These are phyloP conservation scores for Fusarium torulosum DNA, from an alignment of 2,329 filamentous ascomycete genomes.

Conservation along the genomic window DNA sequence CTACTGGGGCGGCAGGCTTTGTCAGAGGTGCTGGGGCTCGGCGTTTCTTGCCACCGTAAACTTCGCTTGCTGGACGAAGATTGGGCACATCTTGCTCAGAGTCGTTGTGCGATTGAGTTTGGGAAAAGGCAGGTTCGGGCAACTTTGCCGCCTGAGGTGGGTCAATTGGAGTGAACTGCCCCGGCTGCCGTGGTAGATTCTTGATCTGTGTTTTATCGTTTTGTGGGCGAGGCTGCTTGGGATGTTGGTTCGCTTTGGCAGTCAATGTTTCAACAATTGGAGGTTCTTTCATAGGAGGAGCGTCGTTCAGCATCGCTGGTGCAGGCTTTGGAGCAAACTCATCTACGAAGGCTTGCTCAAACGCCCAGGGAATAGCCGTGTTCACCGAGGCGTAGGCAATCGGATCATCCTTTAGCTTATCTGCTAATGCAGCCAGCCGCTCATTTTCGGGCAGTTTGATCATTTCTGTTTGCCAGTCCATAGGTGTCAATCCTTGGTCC, in stretches of 20 bases:
- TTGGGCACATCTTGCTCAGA: conserved; percentile 32
- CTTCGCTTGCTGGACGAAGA: conserved; percentile 48
- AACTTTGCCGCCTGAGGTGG: neutral
- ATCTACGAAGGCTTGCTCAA: conserved; percentile 41
- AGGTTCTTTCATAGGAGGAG: neutral
- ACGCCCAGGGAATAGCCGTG: conserved; percentile 56
- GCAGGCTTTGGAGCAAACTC: conserved; percentile 3
- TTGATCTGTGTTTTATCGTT: neutral
- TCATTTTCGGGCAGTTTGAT: conserved; percentile 56
- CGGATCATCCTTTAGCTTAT: conserved; percentile 49
- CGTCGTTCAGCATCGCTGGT: neutral
- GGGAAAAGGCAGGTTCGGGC: neutral
- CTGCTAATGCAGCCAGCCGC: conserved; percentile 48
- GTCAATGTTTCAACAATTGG: neutral
- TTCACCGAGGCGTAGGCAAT: conserved; percentile 53
- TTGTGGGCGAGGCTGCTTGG: neutral
- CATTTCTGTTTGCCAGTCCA: conserved; percentile 64
- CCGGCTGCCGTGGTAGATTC: conserved; percentile 1
- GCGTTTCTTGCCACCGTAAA: conserved; percentile 48
- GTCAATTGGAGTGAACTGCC: neutral
- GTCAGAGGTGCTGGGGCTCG: neutral
- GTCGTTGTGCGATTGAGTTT: conserved; percentile 2
- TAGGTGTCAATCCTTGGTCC: conserved; percentile 34
- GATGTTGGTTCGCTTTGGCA: neutral
- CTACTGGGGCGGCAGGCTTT: neutral